These are phyloP conservation scores for Acanthamoeba quina DNA, from an alignment of 208 protist species.

Conservation along the genomic window DNA sequence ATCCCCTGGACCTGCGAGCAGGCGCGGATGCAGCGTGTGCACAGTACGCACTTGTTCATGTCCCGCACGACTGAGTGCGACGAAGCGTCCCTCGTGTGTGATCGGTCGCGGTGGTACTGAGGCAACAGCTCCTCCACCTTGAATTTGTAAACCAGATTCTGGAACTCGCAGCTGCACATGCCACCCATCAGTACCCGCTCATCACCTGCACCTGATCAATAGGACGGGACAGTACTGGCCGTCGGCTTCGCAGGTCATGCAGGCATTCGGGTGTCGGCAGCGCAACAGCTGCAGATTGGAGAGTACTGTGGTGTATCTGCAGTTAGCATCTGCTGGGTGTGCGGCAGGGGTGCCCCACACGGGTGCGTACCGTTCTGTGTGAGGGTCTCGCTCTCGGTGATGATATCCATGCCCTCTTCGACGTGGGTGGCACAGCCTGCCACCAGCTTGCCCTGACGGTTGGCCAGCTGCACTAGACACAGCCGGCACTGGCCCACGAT, in stretches of 20 bases:
- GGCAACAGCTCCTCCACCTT: constrained; percentile 51
- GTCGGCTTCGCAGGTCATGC: constrained; percentile 60
- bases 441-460: constrained; percentile 28
- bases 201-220: neutral
- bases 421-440: constrained; percentile 9
- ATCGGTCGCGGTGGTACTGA: constrained; percentile 8
- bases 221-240: neutral
- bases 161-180: constrained; percentile 41
- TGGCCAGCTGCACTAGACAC: constrained; percentile 30
- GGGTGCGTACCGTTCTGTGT: constrained; percentile 6
- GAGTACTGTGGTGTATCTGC: neutral
- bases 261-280: constrained; percentile 22
- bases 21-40: constrained; percentile 77
- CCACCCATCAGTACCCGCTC: neutral
- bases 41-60: constrained; percentile 82
- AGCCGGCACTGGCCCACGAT: constrained; percentile 25
- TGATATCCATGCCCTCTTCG: constrained; percentile 38
- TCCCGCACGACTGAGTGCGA: constrained; percentile 68
- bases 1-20: constrained; percentile 79
- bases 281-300: constrained; percentile 14
- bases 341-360: too few species aligned
- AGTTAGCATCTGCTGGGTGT: neutral
- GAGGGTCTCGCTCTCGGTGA: constrained; percentile 3
- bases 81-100: constrained; percentile 1
- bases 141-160: constrained; percentile 55